A percentile compares a stretch with the other conserved stretches of the same genome.
phyloP scores from a whole-genome alignment of 2,329 filamentous ascomycete genomes.

The Colletotrichum tofieldiae region DNA sequence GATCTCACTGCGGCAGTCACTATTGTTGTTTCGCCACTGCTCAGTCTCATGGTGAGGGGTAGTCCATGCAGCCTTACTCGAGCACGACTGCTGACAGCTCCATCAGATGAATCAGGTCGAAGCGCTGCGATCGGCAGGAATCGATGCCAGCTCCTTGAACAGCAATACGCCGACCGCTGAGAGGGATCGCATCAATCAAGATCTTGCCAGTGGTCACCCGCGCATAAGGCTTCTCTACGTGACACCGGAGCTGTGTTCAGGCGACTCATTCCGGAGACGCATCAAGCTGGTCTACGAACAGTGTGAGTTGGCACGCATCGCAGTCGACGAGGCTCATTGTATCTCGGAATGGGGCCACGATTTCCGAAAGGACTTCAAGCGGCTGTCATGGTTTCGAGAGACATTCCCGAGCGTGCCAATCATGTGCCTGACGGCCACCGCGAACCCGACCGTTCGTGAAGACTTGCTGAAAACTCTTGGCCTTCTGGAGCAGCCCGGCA shows the following conservation, averaged over 20 bases:
- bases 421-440: slow-evolving; percentile 93
- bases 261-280: slow-evolving; percentile 82
- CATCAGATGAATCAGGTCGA: slow-evolving; percentile 90
- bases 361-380: slow-evolving; percentile 93
- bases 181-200: slow-evolving; percentile 79
- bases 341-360: slow-evolving; percentile 99
- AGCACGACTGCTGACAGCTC: slow-evolving; percentile 22
- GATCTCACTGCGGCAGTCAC: slow-evolving; percentile 72
- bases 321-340: slow-evolving; percentile 95
- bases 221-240: slow-evolving; percentile 89
- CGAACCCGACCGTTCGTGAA: slow-evolving; percentile 83
- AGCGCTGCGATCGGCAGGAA: slow-evolving; percentile 79
- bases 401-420: slow-evolving; percentile 89
- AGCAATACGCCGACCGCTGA: slow-evolving; percentile 80
- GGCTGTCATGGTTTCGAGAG: slow-evolving; percentile 87
- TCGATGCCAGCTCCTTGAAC: slow-evolving; percentile 89
- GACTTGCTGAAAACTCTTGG: slow-evolving; percentile 86
- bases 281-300: slow-evolving; percentile 83
- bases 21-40: slow-evolving; percentile 89
- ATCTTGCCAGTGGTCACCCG: slow-evolving; percentile 91
- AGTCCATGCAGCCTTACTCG: slow-evolving; percentile 25
- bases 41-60: slow-evolving; percentile 84
- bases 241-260: slow-evolving; percentile 89
- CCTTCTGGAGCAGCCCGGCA: slow-evolving; percentile 71
- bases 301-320: slow-evolving; percentile 87